A percentile compares a stretch with the other conserved stretches of the same genome.
Conservation (phyloP, 371 early-diverging fungal species). For the Mucor mucedo region DNA sequence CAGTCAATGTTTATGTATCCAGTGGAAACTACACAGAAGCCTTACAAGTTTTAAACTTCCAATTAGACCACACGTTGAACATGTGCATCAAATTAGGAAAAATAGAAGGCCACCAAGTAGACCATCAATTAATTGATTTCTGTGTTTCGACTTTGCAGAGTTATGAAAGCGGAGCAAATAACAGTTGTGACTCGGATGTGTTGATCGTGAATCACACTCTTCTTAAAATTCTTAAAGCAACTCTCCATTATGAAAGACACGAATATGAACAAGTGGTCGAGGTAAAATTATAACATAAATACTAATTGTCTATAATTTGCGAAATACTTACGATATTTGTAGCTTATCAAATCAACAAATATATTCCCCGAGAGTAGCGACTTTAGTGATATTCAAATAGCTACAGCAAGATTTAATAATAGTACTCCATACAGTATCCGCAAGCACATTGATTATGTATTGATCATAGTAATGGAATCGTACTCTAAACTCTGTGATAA, state of each 20-base stretch:
- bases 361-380: conserved; percentile 65
- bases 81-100: not conserved
- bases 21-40: conserved; percentile 71
- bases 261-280: conserved; percentile 46
- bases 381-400: conserved; percentile 48
- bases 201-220: conserved; percentile 60
- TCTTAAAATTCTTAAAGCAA: conserved; percentile 63
- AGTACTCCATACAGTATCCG: conserved; percentile 63
- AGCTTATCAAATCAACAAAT: conserved; percentile 50
- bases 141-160: not conserved
- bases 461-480: not conserved
- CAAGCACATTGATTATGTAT: conserved; percentile 50
- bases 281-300: conserved; percentile 7
- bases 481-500: not conserved
- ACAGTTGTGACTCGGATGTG: conserved; percentile 42
- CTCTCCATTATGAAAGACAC: conserved; percentile 45
- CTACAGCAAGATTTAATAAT: conserved; percentile 59
- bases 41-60: conserved; percentile 69
- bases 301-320: not conserved
- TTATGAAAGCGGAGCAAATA: conserved; percentile 54
- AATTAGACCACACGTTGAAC: conserved; percentile 70
- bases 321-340: conserved; percentile 26
- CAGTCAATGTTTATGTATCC: conserved; percentile 76
- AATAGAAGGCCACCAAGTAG: not conserved
- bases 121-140: conserved; percentile 33